Evolutionary conservation across 306 rosid genomes (phyloP).

Genomic region (Alnus rubra): DNA sequence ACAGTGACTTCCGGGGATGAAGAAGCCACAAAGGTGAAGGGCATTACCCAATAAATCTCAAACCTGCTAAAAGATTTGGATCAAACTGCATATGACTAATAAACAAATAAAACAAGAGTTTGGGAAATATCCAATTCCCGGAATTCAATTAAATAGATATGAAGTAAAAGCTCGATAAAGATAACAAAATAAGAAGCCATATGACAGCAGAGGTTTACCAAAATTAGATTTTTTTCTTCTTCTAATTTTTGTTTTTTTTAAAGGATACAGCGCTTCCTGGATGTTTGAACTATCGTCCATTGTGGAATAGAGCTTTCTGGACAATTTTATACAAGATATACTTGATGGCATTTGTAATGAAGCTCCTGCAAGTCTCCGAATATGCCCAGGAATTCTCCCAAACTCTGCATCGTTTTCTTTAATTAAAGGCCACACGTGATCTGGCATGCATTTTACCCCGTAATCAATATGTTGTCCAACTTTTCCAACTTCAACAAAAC

Average conservation of each 20-base stretch:
- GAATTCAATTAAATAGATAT: neutral
- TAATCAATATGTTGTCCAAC: conserved; percentile 32
- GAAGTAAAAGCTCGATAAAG: neutral
- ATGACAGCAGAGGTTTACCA: neutral
- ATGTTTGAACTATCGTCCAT: conserved; percentile 36
- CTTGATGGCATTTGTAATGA: conserved; percentile 50
- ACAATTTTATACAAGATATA: conserved; percentile 66
- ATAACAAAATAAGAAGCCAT: neutral
- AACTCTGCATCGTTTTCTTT: conserved; percentile 36
- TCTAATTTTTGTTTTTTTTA: too few relatives aligned
- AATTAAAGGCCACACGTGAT: conserved; percentile 46
- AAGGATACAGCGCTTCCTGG: conserved; percentile 78
- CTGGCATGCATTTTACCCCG: conserved; percentile 47
- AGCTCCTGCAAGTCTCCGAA: conserved; percentile 50
- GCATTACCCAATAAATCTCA: neutral
- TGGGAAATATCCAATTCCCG: neutral
- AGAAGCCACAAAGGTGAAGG: neutral
- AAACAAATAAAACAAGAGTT: neutral
- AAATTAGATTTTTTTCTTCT: neutral
- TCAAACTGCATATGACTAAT: neutral
- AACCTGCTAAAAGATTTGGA: neutral
- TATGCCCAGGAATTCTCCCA: conserved; percentile 41
- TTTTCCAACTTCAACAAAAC: conserved; percentile 68
- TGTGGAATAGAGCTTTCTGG: conserved; percentile 38
- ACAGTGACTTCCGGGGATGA: neutral